phyloP scores from a whole-genome alignment of 169 alveolate genomes.

The Neospora caninum region DNA sequence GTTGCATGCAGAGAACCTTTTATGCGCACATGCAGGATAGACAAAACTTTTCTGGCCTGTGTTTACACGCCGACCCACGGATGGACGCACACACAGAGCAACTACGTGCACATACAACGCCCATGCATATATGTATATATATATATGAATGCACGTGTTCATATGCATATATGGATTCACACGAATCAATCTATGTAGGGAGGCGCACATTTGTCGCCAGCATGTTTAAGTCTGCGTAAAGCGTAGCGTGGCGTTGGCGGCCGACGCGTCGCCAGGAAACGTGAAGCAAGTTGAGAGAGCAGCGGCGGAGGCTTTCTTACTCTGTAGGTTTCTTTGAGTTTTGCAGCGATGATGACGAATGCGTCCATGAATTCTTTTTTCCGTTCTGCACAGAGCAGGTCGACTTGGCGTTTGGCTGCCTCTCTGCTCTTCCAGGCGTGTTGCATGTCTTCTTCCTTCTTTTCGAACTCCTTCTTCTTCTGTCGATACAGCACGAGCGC shows the following conservation, averaged over 20 bases:
- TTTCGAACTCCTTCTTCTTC: constrained; percentile 5
- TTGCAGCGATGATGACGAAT: constrained; percentile 83
- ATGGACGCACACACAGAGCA: too few relatives aligned
- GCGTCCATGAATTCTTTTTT: constrained; percentile 78
- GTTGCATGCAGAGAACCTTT: too few relatives aligned
- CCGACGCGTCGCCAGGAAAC: too few relatives aligned
- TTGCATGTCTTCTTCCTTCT: constrained; percentile 3
- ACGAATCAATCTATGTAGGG: too few relatives aligned
- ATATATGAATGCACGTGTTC: neutral
- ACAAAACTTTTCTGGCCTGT: neutral
- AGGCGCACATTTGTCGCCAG: too few relatives aligned
- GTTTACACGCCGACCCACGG: neutral
- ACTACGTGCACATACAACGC: neutral
- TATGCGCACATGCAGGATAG: neutral
- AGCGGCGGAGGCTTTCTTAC: constrained; percentile 42
- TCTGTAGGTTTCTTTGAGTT: constrained; percentile 89
- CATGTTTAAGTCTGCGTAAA: too few relatives aligned
- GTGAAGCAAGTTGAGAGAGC: too few relatives aligned
- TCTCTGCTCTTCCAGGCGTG: constrained; percentile 2
- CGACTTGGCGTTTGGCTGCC: neutral
- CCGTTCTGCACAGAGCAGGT: constrained; percentile 3
- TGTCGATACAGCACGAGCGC: constrained; percentile 35
- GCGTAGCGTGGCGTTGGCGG: too few relatives aligned
- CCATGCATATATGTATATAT: neutral
- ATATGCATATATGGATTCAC: neutral